phyloP scores from a whole-genome alignment of 208 protist species.

The Porcisia hertigi region DNA sequence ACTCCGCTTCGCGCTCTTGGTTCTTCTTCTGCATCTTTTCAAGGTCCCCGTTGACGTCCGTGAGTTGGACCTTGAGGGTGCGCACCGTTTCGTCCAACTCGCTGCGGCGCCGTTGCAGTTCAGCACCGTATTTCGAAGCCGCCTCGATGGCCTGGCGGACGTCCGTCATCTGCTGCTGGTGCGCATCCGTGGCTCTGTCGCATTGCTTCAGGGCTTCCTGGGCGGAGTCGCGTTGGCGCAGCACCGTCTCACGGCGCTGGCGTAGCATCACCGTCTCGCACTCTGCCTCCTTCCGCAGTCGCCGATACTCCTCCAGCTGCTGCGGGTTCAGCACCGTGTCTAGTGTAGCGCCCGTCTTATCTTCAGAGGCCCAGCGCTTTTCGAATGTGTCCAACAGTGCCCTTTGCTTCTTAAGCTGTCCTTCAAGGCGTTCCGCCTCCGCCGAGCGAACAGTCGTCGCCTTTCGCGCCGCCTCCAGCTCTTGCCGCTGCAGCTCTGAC shows the following conservation, averaged over 20 bases:
- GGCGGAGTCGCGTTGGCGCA: slow-evolving; percentile 64
- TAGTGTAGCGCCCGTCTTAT: slow-evolving; percentile 41
- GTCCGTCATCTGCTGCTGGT: slow-evolving; percentile 54
- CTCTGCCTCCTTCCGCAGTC: slow-evolving; percentile 81
- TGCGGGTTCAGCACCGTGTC: slow-evolving; percentile 44
- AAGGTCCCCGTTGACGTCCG: slow-evolving; percentile 37
- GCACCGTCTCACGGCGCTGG: slow-evolving; percentile 73
- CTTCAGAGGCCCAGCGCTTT: slow-evolving; percentile 55
- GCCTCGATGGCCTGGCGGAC: slow-evolving; percentile 44
- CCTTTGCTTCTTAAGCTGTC: slow-evolving; percentile 67
- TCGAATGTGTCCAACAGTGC: slow-evolving; percentile 64
- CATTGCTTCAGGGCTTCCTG: slow-evolving; percentile 71
- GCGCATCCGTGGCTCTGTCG: slow-evolving; percentile 46
- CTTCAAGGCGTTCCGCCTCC: slow-evolving; percentile 67
- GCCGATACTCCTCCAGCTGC: slow-evolving; percentile 75
- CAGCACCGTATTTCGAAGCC: slow-evolving; percentile 29
- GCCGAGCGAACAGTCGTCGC: slow-evolving; percentile 53
- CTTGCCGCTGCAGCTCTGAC: slow-evolving; percentile 55
- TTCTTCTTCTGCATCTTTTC: slow-evolving; percentile 57
- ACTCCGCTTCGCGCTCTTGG: slow-evolving; percentile 69
- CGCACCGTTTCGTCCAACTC: slow-evolving; percentile 47
- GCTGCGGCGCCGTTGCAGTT: slow-evolving; percentile 57
- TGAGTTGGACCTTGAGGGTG: slow-evolving; percentile 49
- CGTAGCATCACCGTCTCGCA: slow-evolving; percentile 79
- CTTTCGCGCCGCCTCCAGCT: slow-evolving; percentile 48